These are phyloP conservation scores for Fusarium nisikadoi DNA, from an alignment of 2,329 filamentous ascomycete species.

Conservation along the genomic window DNA sequence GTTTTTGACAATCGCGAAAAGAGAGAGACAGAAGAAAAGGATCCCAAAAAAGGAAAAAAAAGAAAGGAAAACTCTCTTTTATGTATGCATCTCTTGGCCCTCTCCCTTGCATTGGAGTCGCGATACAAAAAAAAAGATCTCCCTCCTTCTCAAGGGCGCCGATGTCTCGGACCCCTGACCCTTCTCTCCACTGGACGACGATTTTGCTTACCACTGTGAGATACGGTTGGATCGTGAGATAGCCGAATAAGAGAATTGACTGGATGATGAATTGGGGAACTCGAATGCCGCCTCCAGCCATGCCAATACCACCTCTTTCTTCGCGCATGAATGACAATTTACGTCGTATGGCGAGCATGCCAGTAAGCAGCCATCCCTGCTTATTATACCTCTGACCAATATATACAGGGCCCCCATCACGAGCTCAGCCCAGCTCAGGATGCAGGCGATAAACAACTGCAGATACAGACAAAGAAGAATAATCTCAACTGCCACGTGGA, in stretches of 20 bases:
- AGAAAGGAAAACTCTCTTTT: background rate
- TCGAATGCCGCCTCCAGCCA: background rate
- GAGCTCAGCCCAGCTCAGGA: background rate
- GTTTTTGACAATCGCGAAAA: background rate
- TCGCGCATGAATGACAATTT: constrained; percentile 1
- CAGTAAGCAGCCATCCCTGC: background rate
- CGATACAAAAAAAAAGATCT: background rate
- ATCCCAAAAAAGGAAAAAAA: background rate
- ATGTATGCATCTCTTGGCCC: background rate
- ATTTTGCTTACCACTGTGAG: background rate
- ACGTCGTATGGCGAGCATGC: background rate
- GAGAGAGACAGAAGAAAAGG: background rate
- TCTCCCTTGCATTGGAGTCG: constrained; percentile 3
- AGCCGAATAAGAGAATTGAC: background rate
- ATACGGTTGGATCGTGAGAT: background rate
- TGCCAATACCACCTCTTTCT: background rate
- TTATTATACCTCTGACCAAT: background rate
- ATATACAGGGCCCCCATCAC: background rate
- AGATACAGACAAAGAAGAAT: background rate
- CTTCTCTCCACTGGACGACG: background rate
- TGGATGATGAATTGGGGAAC: background rate
- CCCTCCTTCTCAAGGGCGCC: constrained; percentile 25
- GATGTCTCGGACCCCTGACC: constrained; percentile 28
- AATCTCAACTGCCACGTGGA: constrained; percentile 38
- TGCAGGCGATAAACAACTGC: background rate